phyloP scores from a whole-genome alignment of 2,329 filamentous ascomycete genomes.

The Leptographium galeiforme region DNA sequence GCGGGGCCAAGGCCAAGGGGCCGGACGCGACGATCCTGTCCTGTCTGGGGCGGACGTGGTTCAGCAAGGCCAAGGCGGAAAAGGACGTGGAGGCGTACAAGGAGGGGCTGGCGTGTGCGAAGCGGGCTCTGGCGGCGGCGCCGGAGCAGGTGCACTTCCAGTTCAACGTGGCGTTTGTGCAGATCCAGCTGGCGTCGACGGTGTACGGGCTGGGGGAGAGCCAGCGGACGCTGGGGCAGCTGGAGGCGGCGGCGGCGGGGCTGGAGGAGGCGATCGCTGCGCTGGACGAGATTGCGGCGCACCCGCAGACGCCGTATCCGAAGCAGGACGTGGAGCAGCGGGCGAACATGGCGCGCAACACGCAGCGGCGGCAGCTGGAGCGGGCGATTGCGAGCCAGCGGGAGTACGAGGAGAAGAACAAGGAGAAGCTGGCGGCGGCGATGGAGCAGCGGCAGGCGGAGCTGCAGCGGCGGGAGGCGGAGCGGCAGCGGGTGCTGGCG shows the following conservation, averaged over 20 bases:
- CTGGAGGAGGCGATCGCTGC: slow-evolving; percentile 75
- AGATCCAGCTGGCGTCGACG: slow-evolving; percentile 80
- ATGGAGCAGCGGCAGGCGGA: slow-evolving; percentile 70
- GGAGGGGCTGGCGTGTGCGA: slow-evolving; percentile 45
- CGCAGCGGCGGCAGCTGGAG: slow-evolving; percentile 82
- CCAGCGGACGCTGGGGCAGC: slow-evolving; percentile 64
- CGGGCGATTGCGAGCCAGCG: slow-evolving; percentile 71
- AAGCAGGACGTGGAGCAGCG: slow-evolving; percentile 84
- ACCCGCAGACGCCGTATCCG: slow-evolving; percentile 69
- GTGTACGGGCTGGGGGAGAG: slow-evolving; percentile 63
- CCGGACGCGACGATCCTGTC: slow-evolving; percentile 66
- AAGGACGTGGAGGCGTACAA: slow-evolving; percentile 44
- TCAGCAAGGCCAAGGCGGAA: slow-evolving; percentile 59
- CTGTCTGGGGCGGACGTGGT: slow-evolving; percentile 78
- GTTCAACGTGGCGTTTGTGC: slow-evolving; percentile 96
- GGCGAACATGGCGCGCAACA: slow-evolving; percentile 94
- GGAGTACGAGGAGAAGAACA: slow-evolving; percentile 88
- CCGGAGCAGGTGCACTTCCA: slow-evolving; percentile 82
- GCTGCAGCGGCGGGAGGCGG: slow-evolving; percentile 63
- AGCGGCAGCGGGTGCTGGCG: slow-evolving; percentile 52
- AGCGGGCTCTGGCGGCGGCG: slow-evolving; percentile 61
- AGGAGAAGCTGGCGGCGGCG: slow-evolving; percentile 71
- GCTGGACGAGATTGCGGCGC: slow-evolving; percentile 48
- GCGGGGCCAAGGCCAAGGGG: slow-evolving; percentile 32
- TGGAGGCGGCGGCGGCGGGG: slow-evolving; percentile 62